A percentile compares a stretch with the other conserved stretches of the same genome.
phyloP scores from a whole-genome alignment of 1,284 basidiomycete genomes.

The Marasmius tenuissimus region DNA sequence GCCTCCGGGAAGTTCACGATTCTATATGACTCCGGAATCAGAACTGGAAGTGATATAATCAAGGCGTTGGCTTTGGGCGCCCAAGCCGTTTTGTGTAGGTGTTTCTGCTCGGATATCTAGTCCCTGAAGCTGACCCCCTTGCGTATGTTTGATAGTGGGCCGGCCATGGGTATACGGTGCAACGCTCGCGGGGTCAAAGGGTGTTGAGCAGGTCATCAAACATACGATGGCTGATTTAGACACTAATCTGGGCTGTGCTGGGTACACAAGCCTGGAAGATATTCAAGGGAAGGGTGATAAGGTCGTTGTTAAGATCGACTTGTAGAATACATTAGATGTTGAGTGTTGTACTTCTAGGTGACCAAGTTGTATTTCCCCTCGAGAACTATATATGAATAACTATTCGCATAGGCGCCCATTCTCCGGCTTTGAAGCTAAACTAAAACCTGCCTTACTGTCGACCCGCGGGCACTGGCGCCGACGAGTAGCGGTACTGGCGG shows the following conservation, averaged over 20 bases:
- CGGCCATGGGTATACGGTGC: constrained; percentile 65
- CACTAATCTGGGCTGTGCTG: constrained; percentile 49
- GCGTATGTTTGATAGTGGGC: constrained; percentile 40
- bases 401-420: too few relatives aligned
- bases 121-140: not conserved
- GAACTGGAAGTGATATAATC: constrained; percentile 74
- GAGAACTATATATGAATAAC: too few relatives aligned
- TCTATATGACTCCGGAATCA: constrained; percentile 79
- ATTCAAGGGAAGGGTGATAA: constrained; percentile 48
- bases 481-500: too few relatives aligned
- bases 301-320: constrained; percentile 35
- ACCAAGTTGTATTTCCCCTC: too few relatives aligned
- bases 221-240: constrained; percentile 66
- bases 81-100: constrained; percentile 63
- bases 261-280: constrained; percentile 45
- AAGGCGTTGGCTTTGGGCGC: constrained; percentile 76
- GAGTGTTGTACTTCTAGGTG: too few relatives aligned
- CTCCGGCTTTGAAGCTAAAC: too few relatives aligned
- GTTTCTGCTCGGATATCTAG: not conserved
- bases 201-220: constrained; percentile 64
- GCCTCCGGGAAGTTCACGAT: constrained; percentile 60
- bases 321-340: constrained; percentile 5
- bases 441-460: too few relatives aligned
- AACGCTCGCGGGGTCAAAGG: constrained; percentile 60
- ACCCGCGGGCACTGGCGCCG: too few relatives aligned